Base-by-base conservation (phyloP, 2,329 filamentous ascomycete species). In the Beauveria caledonica region DNA sequence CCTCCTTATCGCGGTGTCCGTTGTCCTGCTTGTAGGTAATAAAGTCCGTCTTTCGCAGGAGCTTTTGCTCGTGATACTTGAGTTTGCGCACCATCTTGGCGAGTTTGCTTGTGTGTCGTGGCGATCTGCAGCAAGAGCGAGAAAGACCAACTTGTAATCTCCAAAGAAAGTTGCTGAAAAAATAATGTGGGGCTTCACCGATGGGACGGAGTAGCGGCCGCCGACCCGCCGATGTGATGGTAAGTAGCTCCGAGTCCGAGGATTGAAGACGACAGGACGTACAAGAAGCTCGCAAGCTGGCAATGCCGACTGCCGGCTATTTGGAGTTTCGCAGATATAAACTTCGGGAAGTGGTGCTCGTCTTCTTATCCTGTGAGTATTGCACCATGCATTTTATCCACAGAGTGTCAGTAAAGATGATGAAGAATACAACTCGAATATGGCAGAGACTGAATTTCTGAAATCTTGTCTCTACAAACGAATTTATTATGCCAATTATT, bases 21-120 rank as follows among this genome's bases (percentile, higher is more conserved):
- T 88, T 84, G 77, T 97, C 92, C 70, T 86, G 86, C 76, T 94
- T 94, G 81, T 93, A 96, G 70, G 88, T 94, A 73, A 92, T 87
- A 77, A 99, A 96, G 78, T 99, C 92, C 75, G 94, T 92, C 75
- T 84, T 84, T 72, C 93, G 93, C 69, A 97, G 85, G 72, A 97
- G 88, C 82, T 94, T 95, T 73, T 94, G 86, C 86, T 99, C 94
- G 77, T 97, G 93, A 77, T 96, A 85, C 78, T 97, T 97, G 72
- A 99, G 86, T 80, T 96, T 92, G 68, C 94, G 88, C 67, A 96
- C 91, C 94, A 97, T 97, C 25, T 66, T 82, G 72, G 27, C 60
- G 23, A 21, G 25, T 51, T 11, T 62, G 59, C 23, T 58, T 27
- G 36, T 56, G 25, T 50, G 50, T 59, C 25, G 29, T 54, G 45